phyloP scores from a whole-genome alignment of 768 basidiomycete species.

The Suillus variegatus region DNA sequence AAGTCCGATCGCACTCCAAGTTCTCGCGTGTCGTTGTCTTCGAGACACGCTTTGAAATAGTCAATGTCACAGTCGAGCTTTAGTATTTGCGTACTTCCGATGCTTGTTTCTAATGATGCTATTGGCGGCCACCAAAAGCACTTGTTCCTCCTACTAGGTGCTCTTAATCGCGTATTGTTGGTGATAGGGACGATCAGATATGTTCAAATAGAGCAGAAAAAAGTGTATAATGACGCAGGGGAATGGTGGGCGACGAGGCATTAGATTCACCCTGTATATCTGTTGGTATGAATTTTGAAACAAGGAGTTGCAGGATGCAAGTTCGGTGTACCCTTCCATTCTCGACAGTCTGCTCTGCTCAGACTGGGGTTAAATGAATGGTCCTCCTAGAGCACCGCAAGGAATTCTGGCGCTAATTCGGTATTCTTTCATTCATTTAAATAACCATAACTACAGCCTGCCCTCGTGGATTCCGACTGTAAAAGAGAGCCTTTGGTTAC shows the following conservation, averaged over 20 bases:
- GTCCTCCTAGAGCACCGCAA: background rate
- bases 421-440: background rate
- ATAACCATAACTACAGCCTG: no score
- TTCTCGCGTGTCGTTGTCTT: no score
- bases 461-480: no score
- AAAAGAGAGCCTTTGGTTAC: no score
- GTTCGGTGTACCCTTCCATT: background rate
- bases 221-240: background rate
- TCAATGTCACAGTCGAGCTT: no score
- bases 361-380: background rate
- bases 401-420: background rate
- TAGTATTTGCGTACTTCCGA: no score
- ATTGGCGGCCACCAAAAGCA: no score
- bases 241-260: background rate
- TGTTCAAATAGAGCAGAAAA: background rate
- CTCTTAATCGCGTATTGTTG: background rate
- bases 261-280: background rate
- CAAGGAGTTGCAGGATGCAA: background rate
- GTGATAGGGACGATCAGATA: background rate
- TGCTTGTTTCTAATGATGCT: no score
- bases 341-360: no score
- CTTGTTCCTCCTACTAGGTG: no score
- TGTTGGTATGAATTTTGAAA: background rate
- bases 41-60: background rate
- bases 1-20: no score